Conservation (phyloP, 2,329 filamentous ascomycete species). For the Ploettnerulaceae sp. region DNA sequence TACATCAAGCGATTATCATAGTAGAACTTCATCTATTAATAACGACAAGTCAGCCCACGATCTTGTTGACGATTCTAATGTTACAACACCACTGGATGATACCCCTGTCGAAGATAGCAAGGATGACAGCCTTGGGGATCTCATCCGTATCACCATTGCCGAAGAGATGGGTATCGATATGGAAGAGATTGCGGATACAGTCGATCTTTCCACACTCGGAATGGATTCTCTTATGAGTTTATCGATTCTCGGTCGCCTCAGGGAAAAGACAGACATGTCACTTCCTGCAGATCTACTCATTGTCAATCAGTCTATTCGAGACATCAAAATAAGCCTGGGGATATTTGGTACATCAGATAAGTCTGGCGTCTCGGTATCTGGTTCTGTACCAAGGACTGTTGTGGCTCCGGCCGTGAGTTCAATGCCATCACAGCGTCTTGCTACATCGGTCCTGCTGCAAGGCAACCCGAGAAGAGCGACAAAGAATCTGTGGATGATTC, state of each 20-base stretch:
- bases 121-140: constrained; percentile 43
- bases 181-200: constrained; percentile 53
- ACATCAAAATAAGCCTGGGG: constrained; percentile 30
- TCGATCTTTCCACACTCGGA: constrained; percentile 51
- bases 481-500: constrained; percentile 42
- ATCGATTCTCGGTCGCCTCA: constrained; percentile 49
- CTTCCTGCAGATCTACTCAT: constrained; percentile 39
- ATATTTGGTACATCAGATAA: constrained; percentile 24
- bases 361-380: constrained; percentile 3
- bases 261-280: constrained; percentile 50
- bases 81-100: constrained; percentile 50
- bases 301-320: constrained; percentile 23
- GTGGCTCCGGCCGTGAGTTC: constrained; percentile 1
- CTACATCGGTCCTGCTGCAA: constrained; percentile 40
- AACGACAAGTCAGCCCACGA: constrained; percentile 36
- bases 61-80: constrained; percentile 43
- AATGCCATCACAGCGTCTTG: constrained; percentile 16
- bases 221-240: constrained; percentile 57
- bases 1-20: constrained; percentile 10
- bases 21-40: constrained; percentile 1
- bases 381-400: neutral
- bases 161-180: constrained; percentile 67
- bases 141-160: constrained; percentile 63
- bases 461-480: constrained; percentile 43
- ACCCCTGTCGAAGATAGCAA: constrained; percentile 41